Conservation (phyloP, 352 stramenopile species). For the Globisporangium cederbergense region DNA sequence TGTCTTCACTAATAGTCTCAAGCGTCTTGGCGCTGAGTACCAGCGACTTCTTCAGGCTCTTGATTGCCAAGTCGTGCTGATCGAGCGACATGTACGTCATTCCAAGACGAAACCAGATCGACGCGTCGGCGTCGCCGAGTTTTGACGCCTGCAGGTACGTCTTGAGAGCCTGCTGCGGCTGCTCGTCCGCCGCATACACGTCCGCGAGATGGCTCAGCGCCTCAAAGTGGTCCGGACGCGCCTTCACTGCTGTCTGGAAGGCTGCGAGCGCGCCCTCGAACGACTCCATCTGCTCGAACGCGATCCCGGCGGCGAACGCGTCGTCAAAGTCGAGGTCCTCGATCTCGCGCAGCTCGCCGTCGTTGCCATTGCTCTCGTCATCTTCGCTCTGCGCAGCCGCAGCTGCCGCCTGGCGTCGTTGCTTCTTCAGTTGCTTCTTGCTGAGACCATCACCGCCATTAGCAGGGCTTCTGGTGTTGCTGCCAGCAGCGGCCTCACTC, state of each 20-base stretch:
- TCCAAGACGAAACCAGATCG: constrained; percentile 52
- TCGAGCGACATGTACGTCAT: constrained; percentile 33
- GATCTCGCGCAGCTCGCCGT: constrained; percentile 31
- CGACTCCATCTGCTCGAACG: constrained; percentile 59
- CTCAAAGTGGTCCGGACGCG: constrained; percentile 39
- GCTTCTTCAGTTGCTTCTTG: constrained; percentile 22
- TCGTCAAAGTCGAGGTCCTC: constrained; percentile 52
- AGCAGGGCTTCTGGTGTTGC: neutral
- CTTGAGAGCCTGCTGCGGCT: constrained; percentile 29
- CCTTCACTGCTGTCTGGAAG: constrained; percentile 37
- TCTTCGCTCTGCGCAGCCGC: constrained; percentile 21
- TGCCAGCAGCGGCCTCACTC: neutral
- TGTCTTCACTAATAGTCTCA: constrained; percentile 12
- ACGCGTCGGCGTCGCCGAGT: constrained; percentile 36
- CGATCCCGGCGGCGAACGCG: constrained; percentile 53
- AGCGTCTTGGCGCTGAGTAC: constrained; percentile 24
- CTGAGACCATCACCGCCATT: neutral
- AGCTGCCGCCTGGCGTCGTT: constrained; percentile 15
- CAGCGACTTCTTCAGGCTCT: constrained; percentile 35
- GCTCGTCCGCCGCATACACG: constrained; percentile 31
- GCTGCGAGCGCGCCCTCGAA: constrained; percentile 43
- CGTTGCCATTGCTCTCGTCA: constrained; percentile 20
- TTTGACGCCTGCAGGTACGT: constrained; percentile 38
- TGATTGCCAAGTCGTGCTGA: constrained; percentile 30
- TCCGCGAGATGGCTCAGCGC: constrained; percentile 50